These are phyloP conservation scores for Suillus bovinus DNA, from an alignment of 768 basidiomycete genomes.

Conservation along the genomic window DNA sequence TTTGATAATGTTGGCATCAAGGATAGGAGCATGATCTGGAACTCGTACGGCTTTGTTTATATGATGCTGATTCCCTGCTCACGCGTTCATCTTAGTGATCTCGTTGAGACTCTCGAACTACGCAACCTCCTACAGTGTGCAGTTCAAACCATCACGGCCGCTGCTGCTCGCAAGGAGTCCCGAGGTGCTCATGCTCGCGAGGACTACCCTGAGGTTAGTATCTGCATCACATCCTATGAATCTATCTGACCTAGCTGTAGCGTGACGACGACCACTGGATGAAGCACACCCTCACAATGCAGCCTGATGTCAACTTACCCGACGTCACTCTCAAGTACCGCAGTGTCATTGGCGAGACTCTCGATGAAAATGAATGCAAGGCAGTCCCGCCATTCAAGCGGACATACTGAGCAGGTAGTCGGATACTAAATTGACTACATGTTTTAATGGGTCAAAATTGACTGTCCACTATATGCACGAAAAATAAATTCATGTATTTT, in stretches of 20 bases:
- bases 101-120: constrained; percentile 95
- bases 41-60: constrained; percentile 66
- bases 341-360: constrained; percentile 76
- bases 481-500: constrained; percentile 1
- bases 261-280: constrained; percentile 95
- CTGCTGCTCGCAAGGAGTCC: constrained; percentile 93
- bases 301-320: constrained; percentile 70
- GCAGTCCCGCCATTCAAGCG: constrained; percentile 97
- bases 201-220: constrained; percentile 87
- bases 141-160: constrained; percentile 91
- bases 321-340: constrained; percentile 92
- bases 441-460: background rate
- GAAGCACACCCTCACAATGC: constrained; percentile 96
- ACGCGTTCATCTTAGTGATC: constrained; percentile 59
- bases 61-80: constrained; percentile 9
- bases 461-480: background rate
- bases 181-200: constrained; percentile 99
- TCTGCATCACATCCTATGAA: background rate
- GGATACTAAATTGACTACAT: no score
- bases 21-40: constrained; percentile 99
- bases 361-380: constrained; percentile 98
- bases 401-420: constrained; percentile 59
- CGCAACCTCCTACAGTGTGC: constrained; percentile 96
- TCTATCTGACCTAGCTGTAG: constrained; percentile 34
- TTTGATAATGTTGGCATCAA: constrained; percentile 93